Evolutionary conservation across 2,329 filamentous ascomycete species (phyloP).

Genomic region (Fusarium incarnatum): DNA sequence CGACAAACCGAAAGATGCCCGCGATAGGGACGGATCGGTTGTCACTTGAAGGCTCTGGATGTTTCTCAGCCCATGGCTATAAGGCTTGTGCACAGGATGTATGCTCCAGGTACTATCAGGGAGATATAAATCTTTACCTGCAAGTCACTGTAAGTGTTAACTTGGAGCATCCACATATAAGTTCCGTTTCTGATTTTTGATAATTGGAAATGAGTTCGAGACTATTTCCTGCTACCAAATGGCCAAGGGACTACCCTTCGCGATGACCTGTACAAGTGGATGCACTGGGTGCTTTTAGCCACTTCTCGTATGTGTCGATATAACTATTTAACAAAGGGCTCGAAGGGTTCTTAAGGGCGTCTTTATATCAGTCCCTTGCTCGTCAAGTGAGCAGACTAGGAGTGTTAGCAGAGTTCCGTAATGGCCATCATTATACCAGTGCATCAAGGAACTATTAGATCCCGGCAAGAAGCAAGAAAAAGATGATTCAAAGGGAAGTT

Average conservation of each 20-base stretch:
- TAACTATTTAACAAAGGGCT: neutral
- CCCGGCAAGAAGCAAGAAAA: neutral
- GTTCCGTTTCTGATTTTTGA: neutral
- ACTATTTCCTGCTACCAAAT: neutral
- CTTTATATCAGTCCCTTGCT: neutral
- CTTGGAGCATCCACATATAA: neutral
- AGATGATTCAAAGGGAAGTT: neutral
- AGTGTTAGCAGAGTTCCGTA: neutral
- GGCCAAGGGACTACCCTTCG: neutral
- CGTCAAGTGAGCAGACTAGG: neutral
- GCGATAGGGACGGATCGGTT: neutral
- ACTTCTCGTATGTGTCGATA: neutral
- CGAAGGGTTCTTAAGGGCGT: neutral
- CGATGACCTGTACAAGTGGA: neutral
- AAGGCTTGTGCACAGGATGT: neutral
- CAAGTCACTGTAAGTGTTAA: neutral
- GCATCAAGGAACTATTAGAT: neutral
- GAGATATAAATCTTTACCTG: neutral
- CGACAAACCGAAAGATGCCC: neutral
- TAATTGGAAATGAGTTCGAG: neutral
- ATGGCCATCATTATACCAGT: neutral
- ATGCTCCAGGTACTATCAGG: neutral
- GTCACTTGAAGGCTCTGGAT: neutral
- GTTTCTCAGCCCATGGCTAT: neutral
- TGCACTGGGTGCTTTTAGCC: neutral